Conservation (phyloP, 2,329 filamentous ascomycete genomes). For the Diaporthe sp. region DNA sequence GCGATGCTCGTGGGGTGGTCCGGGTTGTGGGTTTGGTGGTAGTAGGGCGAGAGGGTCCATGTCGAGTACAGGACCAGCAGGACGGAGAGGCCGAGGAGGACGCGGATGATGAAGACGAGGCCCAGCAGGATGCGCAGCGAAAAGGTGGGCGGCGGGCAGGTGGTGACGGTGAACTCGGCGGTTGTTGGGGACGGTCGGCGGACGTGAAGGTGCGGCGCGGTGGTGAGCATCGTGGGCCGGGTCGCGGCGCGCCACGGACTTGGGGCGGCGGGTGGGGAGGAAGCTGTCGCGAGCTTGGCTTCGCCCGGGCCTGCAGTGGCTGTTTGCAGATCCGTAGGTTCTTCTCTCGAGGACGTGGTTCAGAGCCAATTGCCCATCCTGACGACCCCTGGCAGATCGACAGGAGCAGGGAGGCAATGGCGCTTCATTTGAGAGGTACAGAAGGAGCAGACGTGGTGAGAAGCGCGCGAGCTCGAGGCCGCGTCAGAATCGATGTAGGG, state of each 20-base stretch:
- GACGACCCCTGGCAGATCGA: slow-evolving; percentile 27
- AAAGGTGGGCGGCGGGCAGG: slow-evolving; percentile 70
- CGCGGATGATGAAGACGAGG: slow-evolving; percentile 59
- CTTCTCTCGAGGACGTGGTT: slow-evolving; percentile 35
- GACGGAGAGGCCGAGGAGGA: slow-evolving; percentile 56
- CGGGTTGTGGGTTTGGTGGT: slow-evolving; percentile 43
- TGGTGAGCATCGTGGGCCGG: slow-evolving; percentile 69
- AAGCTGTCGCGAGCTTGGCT: neutral
- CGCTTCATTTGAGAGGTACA: neutral
- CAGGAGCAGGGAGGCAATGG: slow-evolving; percentile 21
- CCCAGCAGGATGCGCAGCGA: slow-evolving; percentile 61
- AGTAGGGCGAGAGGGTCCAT: slow-evolving; percentile 55
- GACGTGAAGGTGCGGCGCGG: slow-evolving; percentile 70
- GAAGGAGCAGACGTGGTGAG: neutral
- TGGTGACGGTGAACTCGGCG: slow-evolving; percentile 93
- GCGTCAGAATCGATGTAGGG: slow-evolving; percentile 8
- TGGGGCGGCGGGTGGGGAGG: neutral
- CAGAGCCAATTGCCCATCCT: slow-evolving; percentile 39
- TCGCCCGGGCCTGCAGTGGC: neutral
- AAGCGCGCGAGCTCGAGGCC: slow-evolving; percentile 5
- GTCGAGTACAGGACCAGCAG: slow-evolving; percentile 66
- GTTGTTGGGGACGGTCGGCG: slow-evolving; percentile 87
- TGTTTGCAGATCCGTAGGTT: slow-evolving; percentile 18
- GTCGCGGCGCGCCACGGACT: slow-evolving; percentile 18
- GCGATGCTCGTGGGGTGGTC: slow-evolving; percentile 29